phyloP scores from a whole-genome alignment of 164 flowering plant genomes.

The Berberis vulgaris region DNA sequence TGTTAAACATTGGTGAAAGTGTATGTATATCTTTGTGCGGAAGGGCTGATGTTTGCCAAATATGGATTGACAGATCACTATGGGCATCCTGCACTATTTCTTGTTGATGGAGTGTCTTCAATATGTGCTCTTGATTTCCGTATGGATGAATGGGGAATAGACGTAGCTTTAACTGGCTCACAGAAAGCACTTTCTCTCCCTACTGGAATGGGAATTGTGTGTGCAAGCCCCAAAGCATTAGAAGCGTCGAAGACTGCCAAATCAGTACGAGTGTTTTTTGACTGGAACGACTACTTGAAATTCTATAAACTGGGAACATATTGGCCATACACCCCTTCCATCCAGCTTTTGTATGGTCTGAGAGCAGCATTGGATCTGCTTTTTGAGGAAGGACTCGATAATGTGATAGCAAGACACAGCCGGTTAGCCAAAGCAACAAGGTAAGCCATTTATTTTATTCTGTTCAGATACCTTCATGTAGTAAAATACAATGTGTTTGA shows the following conservation, averaged over 20 bases:
- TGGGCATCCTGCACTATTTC: constrained; percentile 82
- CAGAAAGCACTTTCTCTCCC: constrained; percentile 98
- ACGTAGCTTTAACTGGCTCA: constrained; percentile 94
- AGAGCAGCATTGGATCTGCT: constrained; percentile 88
- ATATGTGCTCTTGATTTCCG: constrained; percentile 96
- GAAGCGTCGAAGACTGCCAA: constrained; percentile 89
- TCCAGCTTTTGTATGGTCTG: constrained; percentile 84
- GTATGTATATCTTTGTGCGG: too few relatives aligned
- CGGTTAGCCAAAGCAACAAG: constrained; percentile 89
- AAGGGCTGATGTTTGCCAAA: background rate
- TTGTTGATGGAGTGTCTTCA: constrained; percentile 96
- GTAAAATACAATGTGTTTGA: background rate
- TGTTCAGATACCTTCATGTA: background rate
- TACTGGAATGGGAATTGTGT: constrained; percentile 88
- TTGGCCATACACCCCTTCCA: constrained; percentile 99
- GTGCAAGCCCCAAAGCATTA: constrained; percentile 91
- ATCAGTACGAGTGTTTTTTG: constrained; percentile 86
- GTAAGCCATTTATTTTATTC: constrained; percentile 17
- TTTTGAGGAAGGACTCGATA: constrained; percentile 93
- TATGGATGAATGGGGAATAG: constrained; percentile 98
- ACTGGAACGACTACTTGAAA: constrained; percentile 94
- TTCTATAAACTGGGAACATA: constrained; percentile 84
- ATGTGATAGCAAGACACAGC: constrained; percentile 78
- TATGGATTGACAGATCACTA: constrained; percentile 51
- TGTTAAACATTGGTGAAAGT: too few relatives aligned